Evolutionary conservation across 2,329 filamentous ascomycete genomes (phyloP), one percentile per base, ranked within the genome.

Genomic region (Zelopaecilomyces penicillatus): DNA sequence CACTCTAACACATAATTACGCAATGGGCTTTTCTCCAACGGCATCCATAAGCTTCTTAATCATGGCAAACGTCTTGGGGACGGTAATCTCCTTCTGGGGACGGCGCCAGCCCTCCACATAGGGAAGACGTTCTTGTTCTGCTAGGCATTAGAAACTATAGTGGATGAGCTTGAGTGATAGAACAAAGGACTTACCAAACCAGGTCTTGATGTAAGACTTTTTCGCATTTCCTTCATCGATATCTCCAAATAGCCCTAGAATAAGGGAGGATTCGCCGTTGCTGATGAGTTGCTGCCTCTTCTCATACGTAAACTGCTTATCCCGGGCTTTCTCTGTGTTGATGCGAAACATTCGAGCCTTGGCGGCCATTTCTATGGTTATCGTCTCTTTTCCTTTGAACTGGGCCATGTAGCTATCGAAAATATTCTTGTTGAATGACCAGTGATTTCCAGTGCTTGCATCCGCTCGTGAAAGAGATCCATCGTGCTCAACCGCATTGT

Each of bases 391-490:
- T 19, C 19, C 19, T 19, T 19, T 19, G 3, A 19, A 19, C 19
- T 19, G 19, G 3, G 19, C 19, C 19, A 19, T 19, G 19, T 19
- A 19, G 19, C 19, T 19, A 3, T 19, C 3, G 4, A 40, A 44
- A 27, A 41, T 44, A 12, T 37, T 41, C 28, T 26, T 41, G 19
- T 44, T 28, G 32, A 44, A 44, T 27, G 35, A 11, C 7, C 35
- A 31, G 8, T 36, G 7, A 36, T 44, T 30, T 31, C 44, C 44
- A 27, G 38, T 19, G 11, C 26, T 28, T n/a, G 30, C 28, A 30
- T 45, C 44, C 29, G 42, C 42, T 33, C 44, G 44, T n/a, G 44
- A 42, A 2, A 45, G 19, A 7, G 44, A 45, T 9, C 39, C 44
- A 26, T 45, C 44, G 34, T 42, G 41, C 12, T 45, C 44, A 27